These are phyloP conservation scores for Pascua guehoae DNA, from an alignment of 1,284 basidiomycete genomes.

Conservation along the genomic window DNA sequence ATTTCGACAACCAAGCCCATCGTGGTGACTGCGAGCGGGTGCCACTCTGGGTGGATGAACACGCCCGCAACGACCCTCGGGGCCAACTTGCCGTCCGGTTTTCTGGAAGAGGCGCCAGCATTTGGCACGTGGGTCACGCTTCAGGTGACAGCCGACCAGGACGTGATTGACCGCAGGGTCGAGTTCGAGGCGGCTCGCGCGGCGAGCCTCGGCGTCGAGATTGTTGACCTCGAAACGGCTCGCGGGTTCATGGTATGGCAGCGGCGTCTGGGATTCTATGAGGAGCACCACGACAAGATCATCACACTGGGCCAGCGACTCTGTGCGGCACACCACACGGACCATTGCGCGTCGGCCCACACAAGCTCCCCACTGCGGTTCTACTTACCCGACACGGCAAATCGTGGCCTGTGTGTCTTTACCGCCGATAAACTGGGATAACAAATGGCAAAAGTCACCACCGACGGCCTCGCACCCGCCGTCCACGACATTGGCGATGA, in stretches of 20 bases:
- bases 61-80: conserved; percentile 22
- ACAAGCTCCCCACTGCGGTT: conserved; percentile 37
- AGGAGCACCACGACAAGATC: conserved; percentile 30
- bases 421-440: conserved; percentile 18
- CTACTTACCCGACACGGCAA: conserved; percentile 19
- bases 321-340: conserved; percentile 26
- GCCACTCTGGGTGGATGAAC: conserved; percentile 38
- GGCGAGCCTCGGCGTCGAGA: conserved; percentile 35
- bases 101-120: conserved; percentile 30
- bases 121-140: conserved; percentile 28
- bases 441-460: conserved; percentile 24
- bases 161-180: conserved; percentile 27
- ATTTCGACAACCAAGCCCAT: conserved; percentile 25
- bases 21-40: conserved; percentile 32
- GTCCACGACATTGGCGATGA: conserved; percentile 45
- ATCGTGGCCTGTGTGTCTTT: conserved; percentile 26
- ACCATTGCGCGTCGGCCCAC: conserved; percentile 33
- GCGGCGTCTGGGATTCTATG: conserved; percentile 38
- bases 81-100: conserved; percentile 16
- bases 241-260: conserved; percentile 31
- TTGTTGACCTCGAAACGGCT: conserved; percentile 44
- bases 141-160: conserved; percentile 21
- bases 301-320: conserved; percentile 29
- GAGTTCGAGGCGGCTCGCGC: conserved; percentile 26
- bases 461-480: conserved; percentile 27